Conservation (phyloP, 306 rosid genomes). For the Fragaria vesca region DNA sequence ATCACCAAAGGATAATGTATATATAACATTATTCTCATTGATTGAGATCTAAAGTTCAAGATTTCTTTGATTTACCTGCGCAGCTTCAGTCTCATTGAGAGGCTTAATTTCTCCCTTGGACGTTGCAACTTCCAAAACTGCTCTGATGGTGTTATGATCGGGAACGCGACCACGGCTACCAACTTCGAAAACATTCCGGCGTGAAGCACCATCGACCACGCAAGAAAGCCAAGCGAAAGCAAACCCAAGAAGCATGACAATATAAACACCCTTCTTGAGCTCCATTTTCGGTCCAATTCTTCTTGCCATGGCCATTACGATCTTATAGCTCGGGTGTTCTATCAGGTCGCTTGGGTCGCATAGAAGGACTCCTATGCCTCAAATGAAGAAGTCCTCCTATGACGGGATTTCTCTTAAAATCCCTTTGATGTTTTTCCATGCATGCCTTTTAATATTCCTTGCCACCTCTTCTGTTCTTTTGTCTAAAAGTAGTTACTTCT, state of each 20-base stretch:
- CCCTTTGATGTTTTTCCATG: not conserved
- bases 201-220: conserved; percentile 10
- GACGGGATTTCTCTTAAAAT: conserved; percentile 9
- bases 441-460: not conserved
- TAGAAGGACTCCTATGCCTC: conserved; percentile 24
- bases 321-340: not conserved
- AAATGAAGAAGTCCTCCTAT: conserved; percentile 22
- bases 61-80: not conserved
- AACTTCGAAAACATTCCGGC: not conserved
- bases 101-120: not conserved
- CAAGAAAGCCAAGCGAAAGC: conserved; percentile 12
- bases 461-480: not conserved
- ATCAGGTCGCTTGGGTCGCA: not conserved
- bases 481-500: not conserved
- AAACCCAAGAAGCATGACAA: conserved; percentile 8
- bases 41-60: not conserved
- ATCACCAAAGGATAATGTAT: not conserved
- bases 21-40: not conserved
- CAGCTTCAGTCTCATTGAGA: conserved; percentile 14
- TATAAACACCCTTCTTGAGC: not conserved
- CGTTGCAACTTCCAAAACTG: conserved; percentile 1
- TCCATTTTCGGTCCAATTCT: conserved; percentile 1
- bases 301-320: conserved; percentile 7
- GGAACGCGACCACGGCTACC: not conserved
- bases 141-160: not conserved